Percentiles rank a stretch among this genome's conserved stretches.
Evolutionary conservation across 805 yeast genomes (phyloP).

Genomic region (Zygosaccharomyces rouxii): DNA sequence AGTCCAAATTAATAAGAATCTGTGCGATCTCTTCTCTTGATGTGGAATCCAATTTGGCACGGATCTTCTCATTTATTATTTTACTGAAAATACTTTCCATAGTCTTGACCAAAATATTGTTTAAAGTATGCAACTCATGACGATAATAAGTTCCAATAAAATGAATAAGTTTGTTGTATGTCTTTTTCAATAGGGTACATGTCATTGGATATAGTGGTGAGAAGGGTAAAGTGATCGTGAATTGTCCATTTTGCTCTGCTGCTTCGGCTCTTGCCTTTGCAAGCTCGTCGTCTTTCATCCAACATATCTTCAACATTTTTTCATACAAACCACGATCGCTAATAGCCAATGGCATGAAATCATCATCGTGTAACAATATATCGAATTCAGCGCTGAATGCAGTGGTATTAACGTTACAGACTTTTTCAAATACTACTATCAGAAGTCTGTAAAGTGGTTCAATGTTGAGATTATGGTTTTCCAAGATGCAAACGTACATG

Average conservation of each 20-base stretch:
- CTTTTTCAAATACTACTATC: slow-evolving; percentile 53
- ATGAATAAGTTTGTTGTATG: slow-evolving; percentile 56
- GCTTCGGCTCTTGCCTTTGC: slow-evolving; percentile 12
- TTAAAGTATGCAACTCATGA: slow-evolving; percentile 55
- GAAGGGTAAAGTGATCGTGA: slow-evolving; percentile 74
- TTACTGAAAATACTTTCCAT: slow-evolving; percentile 67
- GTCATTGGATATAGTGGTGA: slow-evolving; percentile 84
- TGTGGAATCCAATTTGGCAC: slow-evolving; percentile 57
- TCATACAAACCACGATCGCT: slow-evolving; percentile 56
- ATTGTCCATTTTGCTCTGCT: slow-evolving; percentile 30
- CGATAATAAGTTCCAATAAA: slow-evolving; percentile 66
- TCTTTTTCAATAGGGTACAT: slow-evolving; percentile 67
- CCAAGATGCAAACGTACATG: slow-evolving; percentile 68
- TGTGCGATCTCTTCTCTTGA: slow-evolving; percentile 90
- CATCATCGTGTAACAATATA: slow-evolving; percentile 66
- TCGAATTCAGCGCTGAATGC: slow-evolving; percentile 60
- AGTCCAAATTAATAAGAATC: slow-evolving; percentile 81
- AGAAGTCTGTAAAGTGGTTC: slow-evolving; percentile 59
- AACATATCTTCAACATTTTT: slow-evolving; percentile 58
- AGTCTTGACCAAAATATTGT: slow-evolving; percentile 52
- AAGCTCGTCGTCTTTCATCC: slow-evolving; percentile 55
- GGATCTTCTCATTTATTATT: slow-evolving; percentile 61
- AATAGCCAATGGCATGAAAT: slow-evolving; percentile 80
- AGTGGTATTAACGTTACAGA: slow-evolving; percentile 50
- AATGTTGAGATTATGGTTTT: slow-evolving; percentile 60